Conservation (phyloP, 192 early-diverging fungal species). For the Backusella liffmaniae region DNA sequence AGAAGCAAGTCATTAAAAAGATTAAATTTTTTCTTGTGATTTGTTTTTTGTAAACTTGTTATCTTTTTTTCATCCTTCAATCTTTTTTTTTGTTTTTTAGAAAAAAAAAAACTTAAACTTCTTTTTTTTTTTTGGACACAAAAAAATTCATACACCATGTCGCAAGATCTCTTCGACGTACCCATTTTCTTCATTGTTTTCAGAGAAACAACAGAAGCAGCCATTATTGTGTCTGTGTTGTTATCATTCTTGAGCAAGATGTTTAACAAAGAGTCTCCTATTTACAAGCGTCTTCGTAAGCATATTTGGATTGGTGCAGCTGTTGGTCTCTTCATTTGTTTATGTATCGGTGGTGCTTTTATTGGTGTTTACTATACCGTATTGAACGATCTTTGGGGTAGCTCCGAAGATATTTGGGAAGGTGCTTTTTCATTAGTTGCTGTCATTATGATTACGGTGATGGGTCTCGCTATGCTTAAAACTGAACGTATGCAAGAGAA, state of each 20-base stretch:
- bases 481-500: slow-evolving; percentile 72
- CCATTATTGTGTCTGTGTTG: slow-evolving; percentile 85
- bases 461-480: slow-evolving; percentile 81
- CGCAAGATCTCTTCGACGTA: slow-evolving; percentile 57
- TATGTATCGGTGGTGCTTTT: slow-evolving; percentile 74
- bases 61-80: slow-evolving; percentile 1
- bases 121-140: background rate
- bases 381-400: slow-evolving; percentile 52
- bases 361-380: slow-evolving; percentile 78
- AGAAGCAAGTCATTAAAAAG: slow-evolving; percentile 10
- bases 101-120: background rate
- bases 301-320: slow-evolving; percentile 80
- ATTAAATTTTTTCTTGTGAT: background rate
- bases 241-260: slow-evolving; percentile 74
- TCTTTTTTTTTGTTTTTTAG: background rate
- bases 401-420: slow-evolving; percentile 84
- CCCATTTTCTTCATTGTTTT: slow-evolving; percentile 79
- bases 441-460: slow-evolving; percentile 71
- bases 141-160: slow-evolving; percentile 8
- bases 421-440: slow-evolving; percentile 82
- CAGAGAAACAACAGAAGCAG: slow-evolving; percentile 83
- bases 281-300: slow-evolving; percentile 54
- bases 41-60: slow-evolving; percentile 3
- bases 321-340: slow-evolving; percentile 62
- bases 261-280: slow-evolving; percentile 47